Base-by-base conservation (phyloP, 2,329 filamentous ascomycete genomes). In the Diplodia scrobiculata region DNA sequence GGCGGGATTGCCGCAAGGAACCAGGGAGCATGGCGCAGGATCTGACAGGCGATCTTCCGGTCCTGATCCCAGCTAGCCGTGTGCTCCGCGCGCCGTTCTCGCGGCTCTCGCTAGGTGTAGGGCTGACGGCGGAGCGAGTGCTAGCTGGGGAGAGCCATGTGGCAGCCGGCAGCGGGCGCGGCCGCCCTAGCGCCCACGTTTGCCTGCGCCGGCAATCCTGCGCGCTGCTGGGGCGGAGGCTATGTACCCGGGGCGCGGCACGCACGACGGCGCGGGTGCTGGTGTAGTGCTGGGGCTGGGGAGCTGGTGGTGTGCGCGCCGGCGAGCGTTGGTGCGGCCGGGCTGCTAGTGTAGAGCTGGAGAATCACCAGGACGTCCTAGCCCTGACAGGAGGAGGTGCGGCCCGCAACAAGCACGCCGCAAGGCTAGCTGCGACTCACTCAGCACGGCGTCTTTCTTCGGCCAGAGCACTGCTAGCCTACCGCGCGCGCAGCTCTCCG, bases 21-120 rank as follows among this genome's bases (percentile, higher is more conserved):
- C 58, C 45, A 50, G 58, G 58, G 41, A 50, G 58, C 45, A 45
- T 19, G 21, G 58, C 58, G 58, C 55, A 60, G 58, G 58, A 62
- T 62, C 58, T 62, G 58, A 62, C 60, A 63, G 50, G 60, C 60
- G 60, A 62, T 62, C 58, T 34, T 36, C 58, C 27, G 36, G 54
- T 62, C 59, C 47, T 48, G 32, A 63, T 63, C 60, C 60, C 48
- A 63, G 60, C 60, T 63, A 63, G 60, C 60, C 47, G 47, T 62
- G 41, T 62, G 45, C 58, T 62, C 58, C 60, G 34, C 32, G 60
- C 48, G 27, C 47, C 45, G 32, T n/a, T 36, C 47, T 45, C 47
- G 60, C 60, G 48, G 60, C 60, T 63, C 48, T 63, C 60, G 58
- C 41, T 62, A 41, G 54, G 17, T 41, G 47, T 63, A 63, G 41